Percentiles rank a stretch among this genome's conserved stretches.
Conservation (phyloP, 257 asterid species). For the Penstemon barbatus region DNA sequence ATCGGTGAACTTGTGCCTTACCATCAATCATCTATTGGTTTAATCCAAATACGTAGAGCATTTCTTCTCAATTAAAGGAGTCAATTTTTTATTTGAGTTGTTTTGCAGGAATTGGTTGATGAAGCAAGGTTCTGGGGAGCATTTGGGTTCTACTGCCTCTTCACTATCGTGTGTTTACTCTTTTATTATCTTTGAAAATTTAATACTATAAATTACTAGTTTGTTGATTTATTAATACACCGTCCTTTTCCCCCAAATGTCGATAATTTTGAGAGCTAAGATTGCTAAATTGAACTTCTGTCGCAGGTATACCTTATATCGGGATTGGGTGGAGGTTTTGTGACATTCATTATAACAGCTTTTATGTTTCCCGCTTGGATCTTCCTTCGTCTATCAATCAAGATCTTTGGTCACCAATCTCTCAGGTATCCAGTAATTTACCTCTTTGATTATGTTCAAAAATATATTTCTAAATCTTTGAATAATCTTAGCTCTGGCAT, state of each 20-base stretch:
- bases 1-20: constrained; percentile 11
- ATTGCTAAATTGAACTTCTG: constrained; percentile 40
- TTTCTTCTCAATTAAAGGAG: constrained; percentile 21
- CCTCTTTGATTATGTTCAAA: constrained; percentile 23
- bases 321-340: constrained; percentile 88
- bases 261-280: constrained; percentile 15
- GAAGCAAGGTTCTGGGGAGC: constrained; percentile 99
- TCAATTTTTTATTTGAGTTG: constrained; percentile 9
- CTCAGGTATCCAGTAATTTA: constrained; percentile 54
- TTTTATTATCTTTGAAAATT: constrained; percentile 21
- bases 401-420: constrained; percentile 62
- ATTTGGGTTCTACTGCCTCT: constrained; percentile 81
- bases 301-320: constrained; percentile 75
- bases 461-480: background rate
- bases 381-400: constrained; percentile 54
- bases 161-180: constrained; percentile 65
- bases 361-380: constrained; percentile 92
- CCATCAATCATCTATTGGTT: constrained; percentile 14
- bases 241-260: constrained; percentile 16
- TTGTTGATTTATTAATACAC: constrained; percentile 17
- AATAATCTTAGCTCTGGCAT: constrained; percentile 19
- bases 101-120: constrained; percentile 65
- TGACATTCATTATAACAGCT: constrained; percentile 61
- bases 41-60: constrained; percentile 11
- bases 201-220: constrained; percentile 17